phyloP scores from a whole-genome alignment of 345 rosid genomes.

The Murraya paniculata region DNA sequence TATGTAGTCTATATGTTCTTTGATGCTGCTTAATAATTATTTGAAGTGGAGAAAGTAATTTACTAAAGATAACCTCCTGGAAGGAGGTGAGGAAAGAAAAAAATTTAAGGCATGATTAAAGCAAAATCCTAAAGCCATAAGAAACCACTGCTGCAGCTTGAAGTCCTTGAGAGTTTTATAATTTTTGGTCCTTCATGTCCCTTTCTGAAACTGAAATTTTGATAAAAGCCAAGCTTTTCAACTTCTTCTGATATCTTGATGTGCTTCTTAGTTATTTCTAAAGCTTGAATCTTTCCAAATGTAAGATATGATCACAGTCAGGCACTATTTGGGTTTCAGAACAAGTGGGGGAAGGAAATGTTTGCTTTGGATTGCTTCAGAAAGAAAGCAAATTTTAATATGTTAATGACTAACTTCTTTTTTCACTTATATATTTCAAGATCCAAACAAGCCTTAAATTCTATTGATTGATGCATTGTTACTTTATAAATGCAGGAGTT shows the following conservation, averaged over 20 bases:
- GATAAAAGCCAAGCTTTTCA: not conserved
- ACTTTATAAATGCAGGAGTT: constrained; percentile 57
- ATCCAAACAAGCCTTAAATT: not conserved
- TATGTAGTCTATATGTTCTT: not conserved
- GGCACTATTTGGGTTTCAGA: not conserved
- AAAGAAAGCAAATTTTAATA: not conserved
- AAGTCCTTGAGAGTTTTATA: not conserved
- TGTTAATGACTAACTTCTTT: not conserved
- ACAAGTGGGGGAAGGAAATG: not conserved
- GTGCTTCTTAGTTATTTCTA: not conserved
- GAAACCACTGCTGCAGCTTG: not conserved
- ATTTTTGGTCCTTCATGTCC: not conserved
- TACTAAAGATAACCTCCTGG: not conserved
- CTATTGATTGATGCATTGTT: constrained; percentile 13
- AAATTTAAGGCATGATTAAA: not conserved
- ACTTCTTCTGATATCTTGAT: constrained; percentile 1
- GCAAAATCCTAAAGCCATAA: not conserved
- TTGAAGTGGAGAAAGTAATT: not conserved
- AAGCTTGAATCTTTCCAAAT: not conserved
- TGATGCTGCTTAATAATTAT: not conserved
- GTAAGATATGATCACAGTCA: not conserved
- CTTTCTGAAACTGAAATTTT: not conserved
- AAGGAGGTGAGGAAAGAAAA: not conserved
- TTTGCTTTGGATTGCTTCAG: not conserved
- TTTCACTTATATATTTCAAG: not conserved